Conservation (phyloP, 371 early-diverging fungal species). For the Apophysomyces ossiformis region DNA sequence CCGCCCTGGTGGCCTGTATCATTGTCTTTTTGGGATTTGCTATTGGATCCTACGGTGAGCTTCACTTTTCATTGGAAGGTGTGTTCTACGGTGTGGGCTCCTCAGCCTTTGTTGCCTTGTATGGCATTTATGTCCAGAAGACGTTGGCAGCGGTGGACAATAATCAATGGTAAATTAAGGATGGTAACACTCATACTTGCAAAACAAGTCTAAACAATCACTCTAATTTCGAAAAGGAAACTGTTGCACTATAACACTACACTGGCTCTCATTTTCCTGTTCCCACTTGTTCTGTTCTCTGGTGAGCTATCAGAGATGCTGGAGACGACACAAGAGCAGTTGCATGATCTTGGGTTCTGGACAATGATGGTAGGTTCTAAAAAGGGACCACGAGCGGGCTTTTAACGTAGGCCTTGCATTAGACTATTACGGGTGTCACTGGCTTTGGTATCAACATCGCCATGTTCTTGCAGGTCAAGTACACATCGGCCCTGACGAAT, state of each 20-base stretch:
- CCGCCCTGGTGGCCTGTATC: conserved; percentile 65
- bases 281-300: conserved; percentile 64
- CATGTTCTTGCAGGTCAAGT: conserved; percentile 81
- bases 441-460: conserved; percentile 79
- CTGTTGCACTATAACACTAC: conserved; percentile 77
- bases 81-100: conserved; percentile 72
- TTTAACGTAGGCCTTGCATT: not conserved
- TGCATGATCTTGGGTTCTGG: conserved; percentile 56
- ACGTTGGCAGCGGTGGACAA: conserved; percentile 66
- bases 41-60: conserved; percentile 73
- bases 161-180: conserved; percentile 65
- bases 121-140: conserved; percentile 80
- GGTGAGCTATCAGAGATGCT: conserved; percentile 67
- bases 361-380: conserved; percentile 59
- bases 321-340: conserved; percentile 27
- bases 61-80: conserved; percentile 74
- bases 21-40: conserved; percentile 76
- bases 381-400: not conserved
- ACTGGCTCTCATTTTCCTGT: conserved; percentile 63
- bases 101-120: conserved; percentile 73
- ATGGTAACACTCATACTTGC: not conserved
- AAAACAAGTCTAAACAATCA: not conserved
- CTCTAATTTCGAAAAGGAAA: conserved; percentile 37
- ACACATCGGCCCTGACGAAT: conserved; percentile 76
- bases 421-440: conserved; percentile 71